These are phyloP conservation scores for Boletus fagicola DNA, from an alignment of 768 basidiomycete genomes.

Conservation along the genomic window DNA sequence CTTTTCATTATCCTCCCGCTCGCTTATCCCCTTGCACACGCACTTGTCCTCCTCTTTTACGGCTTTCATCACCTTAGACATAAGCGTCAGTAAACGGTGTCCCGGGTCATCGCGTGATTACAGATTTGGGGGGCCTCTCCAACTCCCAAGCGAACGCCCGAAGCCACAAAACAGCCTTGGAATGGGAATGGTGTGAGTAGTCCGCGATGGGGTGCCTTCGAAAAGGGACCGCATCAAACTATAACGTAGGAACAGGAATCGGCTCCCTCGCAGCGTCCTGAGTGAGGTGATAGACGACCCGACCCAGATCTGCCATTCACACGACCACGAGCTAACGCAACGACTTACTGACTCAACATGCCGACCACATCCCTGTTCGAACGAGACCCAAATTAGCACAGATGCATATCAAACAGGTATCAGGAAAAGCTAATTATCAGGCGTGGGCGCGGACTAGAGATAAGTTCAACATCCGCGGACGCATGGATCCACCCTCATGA, in stretches of 20 bases:
- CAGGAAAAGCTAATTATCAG: background rate
- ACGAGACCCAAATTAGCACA: constrained; percentile 5
- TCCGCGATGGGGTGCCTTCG: constrained; percentile 33
- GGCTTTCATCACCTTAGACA: constrained; percentile 47
- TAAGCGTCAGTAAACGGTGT: constrained; percentile 27
- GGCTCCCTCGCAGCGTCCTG: constrained; percentile 6
- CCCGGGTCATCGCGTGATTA: constrained; percentile 24
- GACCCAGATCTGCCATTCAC: constrained; percentile 16
- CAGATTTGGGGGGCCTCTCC: constrained; percentile 23
- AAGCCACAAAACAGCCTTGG: constrained; percentile 5
- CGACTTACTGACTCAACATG: constrained; percentile 62
- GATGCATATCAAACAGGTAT: background rate
- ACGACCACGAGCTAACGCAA: constrained; percentile 11
- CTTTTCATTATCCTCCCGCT: constrained; percentile 11
- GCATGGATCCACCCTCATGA: constrained; percentile 9
- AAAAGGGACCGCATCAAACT: constrained; percentile 38
- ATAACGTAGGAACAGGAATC: constrained; percentile 26
- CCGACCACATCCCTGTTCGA: constrained; percentile 62
- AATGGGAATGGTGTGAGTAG: constrained; percentile 25
- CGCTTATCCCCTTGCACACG: constrained; percentile 30
- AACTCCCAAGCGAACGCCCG: constrained; percentile 25
- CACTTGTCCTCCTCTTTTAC: constrained; percentile 53
- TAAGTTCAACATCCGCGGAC: constrained; percentile 20
- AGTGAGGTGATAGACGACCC: constrained; percentile 13
- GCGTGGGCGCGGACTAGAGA: constrained; percentile 7